Evolutionary conservation across 148 eudicot species (phyloP).

Genomic region (Oxyria digyna): DNA sequence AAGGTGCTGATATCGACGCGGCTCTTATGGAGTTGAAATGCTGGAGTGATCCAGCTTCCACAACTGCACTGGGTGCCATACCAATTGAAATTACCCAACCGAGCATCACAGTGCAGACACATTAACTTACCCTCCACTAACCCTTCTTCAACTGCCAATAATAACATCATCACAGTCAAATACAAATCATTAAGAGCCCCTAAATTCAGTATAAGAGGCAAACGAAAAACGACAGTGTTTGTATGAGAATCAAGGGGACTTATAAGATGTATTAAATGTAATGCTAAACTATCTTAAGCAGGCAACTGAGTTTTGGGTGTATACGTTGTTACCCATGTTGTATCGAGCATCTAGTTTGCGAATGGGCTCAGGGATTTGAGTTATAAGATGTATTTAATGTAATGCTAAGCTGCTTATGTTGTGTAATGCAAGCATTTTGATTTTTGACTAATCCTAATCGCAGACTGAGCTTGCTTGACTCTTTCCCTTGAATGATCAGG

Average conservation of each 20-base stretch:
- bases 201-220: not conserved
- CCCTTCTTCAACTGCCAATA: slow-evolving; percentile 75
- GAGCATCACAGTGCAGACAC: slow-evolving; percentile 81
- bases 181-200: not conserved
- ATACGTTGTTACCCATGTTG: not conserved
- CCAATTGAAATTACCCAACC: slow-evolving; percentile 95
- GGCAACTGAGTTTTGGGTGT: too few species aligned
- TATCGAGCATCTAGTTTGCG: too few species aligned
- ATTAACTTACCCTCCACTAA: slow-evolving; percentile 76
- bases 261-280: not conserved
- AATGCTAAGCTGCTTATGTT: too few species aligned
- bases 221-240: not conserved
- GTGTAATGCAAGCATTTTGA: not conserved
- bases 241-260: not conserved
- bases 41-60: slow-evolving; percentile 98
- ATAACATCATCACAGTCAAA: not conserved
- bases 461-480: not conserved
- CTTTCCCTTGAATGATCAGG: not conserved
- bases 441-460: not conserved
- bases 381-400: too few species aligned
- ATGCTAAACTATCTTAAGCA: not conserved
- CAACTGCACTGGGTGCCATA: slow-evolving; percentile 91
- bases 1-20: slow-evolving; percentile 65
- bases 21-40: slow-evolving; percentile 90
- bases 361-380: too few species aligned